Base-by-base conservation (phyloP, 176 grass and related monocot genomes). In the Zoysia pacifica region DNA sequence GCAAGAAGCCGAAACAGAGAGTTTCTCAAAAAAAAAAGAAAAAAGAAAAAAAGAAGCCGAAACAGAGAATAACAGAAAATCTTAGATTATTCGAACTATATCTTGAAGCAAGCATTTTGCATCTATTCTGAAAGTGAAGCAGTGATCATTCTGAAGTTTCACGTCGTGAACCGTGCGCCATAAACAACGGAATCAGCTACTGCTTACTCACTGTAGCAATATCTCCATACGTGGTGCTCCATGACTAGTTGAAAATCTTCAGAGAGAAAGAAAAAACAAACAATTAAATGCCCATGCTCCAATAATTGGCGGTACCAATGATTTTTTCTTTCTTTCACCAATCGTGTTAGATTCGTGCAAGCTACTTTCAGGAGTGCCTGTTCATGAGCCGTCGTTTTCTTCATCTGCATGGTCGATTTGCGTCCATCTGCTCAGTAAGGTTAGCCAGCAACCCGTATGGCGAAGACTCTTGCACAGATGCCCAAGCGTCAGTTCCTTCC, bases 271-370 rank as follows among this genome's bases (percentile, higher is more conserved):
- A 19, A 59, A 59, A 19, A 20, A 59, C n/a, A 19, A 59, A 7
- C 54, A 58, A 7, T 58, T 20, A 37, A 54, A 66, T 82, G 70
- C 70, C 11, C 47, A 59, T 11, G 55, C 55, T 1, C 44, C 80
- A 82, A 82, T 74, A 75, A 83, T 83, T 83, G 70, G 38, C 11
- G 41, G 3, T 3, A 14, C 68, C 45, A 50, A 82, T 82, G 15
- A n/a, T 65, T 41, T 8, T 4, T 4, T 9, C n/a, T 2, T 4
- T 9, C 9, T 36, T 62, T 35, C 70, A n/a, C 4, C 36, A 16
- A 35, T 42, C 2, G 15, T 20, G 13, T 15, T 62, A 2, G 0
- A 14, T 39, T 12, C 36, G 39, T 66, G 47, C 70, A 37, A 64
- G 37, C 35, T 15, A 51, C 42, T 44, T 15, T 42, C 42, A 4